phyloP scores from a whole-genome alignment of 257 asterid genomes.

The Nicotiana undulata region DNA sequence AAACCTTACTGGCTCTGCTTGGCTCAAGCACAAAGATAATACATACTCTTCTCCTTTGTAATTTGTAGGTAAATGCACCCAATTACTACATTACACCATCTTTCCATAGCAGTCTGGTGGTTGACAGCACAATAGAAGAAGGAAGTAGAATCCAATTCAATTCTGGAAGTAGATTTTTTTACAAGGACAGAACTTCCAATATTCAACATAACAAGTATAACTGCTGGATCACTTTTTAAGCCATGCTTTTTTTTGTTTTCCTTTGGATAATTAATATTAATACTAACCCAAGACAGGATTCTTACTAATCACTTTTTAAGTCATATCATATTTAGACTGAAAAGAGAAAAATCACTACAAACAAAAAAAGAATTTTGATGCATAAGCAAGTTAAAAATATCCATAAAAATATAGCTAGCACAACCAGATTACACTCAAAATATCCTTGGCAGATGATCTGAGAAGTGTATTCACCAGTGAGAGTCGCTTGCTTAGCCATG shows the following conservation, averaged over 20 bases:
- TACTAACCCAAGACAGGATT: not conserved
- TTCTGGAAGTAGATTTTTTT: not conserved
- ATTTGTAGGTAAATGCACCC: not conserved
- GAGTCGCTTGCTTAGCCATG: too few species aligned
- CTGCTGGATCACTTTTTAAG: not conserved
- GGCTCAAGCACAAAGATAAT: not conserved
- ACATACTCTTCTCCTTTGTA: not conserved
- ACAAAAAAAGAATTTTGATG: not conserved
- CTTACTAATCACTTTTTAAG: not conserved
- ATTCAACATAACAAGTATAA: not conserved
- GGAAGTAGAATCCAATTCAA: not conserved
- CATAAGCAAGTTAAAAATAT: not conserved
- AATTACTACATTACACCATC: not conserved
- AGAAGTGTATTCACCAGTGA: too few species aligned
- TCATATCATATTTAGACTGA: not conserved
- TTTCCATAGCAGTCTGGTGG: not conserved
- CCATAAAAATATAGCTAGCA: too few species aligned
- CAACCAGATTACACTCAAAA: too few species aligned
- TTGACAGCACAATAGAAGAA: not conserved
- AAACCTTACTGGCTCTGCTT: not conserved
- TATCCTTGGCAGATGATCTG: too few species aligned
- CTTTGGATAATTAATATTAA: not conserved
- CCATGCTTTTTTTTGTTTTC: not conserved
- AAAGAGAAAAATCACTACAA: not conserved
- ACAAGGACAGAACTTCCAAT: not conserved